Percentiles rank a stretch among this genome's conserved stretches.
Conservation (phyloP, 75 land plant species). For the Larix kaempferi region DNA sequence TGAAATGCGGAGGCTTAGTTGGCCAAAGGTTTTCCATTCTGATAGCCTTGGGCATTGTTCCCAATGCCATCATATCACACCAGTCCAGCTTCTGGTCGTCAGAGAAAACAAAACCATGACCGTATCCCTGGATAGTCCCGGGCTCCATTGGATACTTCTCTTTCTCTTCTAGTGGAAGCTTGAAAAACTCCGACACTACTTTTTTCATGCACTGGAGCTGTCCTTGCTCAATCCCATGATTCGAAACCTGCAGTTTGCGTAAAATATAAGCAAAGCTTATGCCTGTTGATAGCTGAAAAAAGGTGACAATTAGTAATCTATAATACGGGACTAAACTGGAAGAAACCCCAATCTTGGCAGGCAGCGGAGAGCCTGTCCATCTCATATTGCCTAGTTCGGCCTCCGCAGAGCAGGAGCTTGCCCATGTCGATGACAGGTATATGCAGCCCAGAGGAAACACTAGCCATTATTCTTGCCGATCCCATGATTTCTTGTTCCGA, state of each 20-base stretch:
- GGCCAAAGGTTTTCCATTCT: slow-evolving; percentile 52
- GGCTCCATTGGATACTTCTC: slow-evolving; percentile 57
- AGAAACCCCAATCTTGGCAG: slow-evolving; percentile 31
- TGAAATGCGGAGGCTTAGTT: slow-evolving; percentile 29
- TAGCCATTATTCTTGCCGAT: background rate
- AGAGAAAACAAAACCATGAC: slow-evolving; percentile 62
- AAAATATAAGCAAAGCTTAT: too few relatives aligned
- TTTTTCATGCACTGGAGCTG: slow-evolving; percentile 39
- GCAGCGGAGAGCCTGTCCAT: slow-evolving; percentile 29
- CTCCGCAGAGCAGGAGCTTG: slow-evolving; percentile 10
- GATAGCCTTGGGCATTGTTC: slow-evolving; percentile 29
- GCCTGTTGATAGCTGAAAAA: too few relatives aligned
- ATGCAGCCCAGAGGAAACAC: background rate
- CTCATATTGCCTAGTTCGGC: slow-evolving; percentile 16
- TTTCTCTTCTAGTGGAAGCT: slow-evolving; percentile 57
- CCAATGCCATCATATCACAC: slow-evolving; percentile 72
- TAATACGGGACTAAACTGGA: slow-evolving; percentile 9
- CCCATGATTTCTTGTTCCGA: slow-evolving; percentile 31
- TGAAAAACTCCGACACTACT: slow-evolving; percentile 49
- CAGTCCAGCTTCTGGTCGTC: slow-evolving; percentile 70
- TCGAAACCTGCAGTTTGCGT: slow-evolving; percentile 24
- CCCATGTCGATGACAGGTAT: slow-evolving; percentile 52
- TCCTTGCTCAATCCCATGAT: slow-evolving; percentile 46
- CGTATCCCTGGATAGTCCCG: slow-evolving; percentile 63
- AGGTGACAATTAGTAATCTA: background rate